These are phyloP conservation scores for Botrytis squamosa DNA, from an alignment of 2,329 filamentous ascomycete genomes.

Conservation along the genomic window DNA sequence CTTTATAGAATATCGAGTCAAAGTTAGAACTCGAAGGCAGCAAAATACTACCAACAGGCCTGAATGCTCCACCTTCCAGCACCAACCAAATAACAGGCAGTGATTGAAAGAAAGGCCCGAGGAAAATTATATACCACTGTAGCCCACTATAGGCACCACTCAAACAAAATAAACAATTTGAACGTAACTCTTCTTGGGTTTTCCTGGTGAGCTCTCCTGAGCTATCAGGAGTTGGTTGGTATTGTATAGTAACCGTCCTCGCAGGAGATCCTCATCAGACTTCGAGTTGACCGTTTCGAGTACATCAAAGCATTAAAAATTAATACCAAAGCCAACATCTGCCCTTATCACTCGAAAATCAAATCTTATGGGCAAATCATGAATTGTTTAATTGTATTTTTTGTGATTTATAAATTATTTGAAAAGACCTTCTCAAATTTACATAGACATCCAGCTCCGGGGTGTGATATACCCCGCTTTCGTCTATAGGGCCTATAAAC, in stretches of 20 bases:
- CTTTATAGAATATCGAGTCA: not conserved
- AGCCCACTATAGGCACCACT: not conserved
- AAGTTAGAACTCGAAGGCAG: not conserved
- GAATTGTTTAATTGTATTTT: not conserved
- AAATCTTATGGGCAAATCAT: rapidly evolving
- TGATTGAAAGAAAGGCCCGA: not conserved
- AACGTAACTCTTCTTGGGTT: not conserved
- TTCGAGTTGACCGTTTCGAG: too few species aligned
- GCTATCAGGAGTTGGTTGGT: not conserved
- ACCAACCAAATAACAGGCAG: too few species aligned
- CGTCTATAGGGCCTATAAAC: not conserved
- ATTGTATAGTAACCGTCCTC: not conserved
- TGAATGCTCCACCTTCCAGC: not conserved
- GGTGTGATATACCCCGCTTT: not conserved
- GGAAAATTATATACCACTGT: not conserved
- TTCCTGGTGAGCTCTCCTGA: not conserved
- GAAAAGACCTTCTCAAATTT: not conserved
- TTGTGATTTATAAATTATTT: not conserved
- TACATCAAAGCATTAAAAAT: not conserved
- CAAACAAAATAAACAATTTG: not conserved
- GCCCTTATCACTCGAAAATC: not conserved
- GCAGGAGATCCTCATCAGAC: not conserved
- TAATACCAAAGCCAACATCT: too few species aligned
- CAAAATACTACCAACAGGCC: not conserved
- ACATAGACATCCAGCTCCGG: not conserved